Evolutionary conservation across 2,329 filamentous ascomycete genomes (phyloP), one percentile per base, ranked within the genome.

Genomic region (Sclerotiophoma versabilis): DNA sequence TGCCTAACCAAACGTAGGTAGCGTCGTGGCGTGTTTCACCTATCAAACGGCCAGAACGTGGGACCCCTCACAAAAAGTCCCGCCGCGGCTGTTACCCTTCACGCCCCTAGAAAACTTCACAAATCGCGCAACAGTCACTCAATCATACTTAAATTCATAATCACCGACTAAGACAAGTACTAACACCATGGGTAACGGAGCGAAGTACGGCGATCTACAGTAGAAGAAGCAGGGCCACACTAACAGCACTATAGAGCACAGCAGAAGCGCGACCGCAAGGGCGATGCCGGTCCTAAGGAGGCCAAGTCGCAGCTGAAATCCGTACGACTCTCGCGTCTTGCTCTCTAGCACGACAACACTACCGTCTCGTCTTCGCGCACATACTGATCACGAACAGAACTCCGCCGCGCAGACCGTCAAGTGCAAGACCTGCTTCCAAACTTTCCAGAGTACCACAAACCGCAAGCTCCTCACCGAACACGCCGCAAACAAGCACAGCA

Each of bases 391-490:
- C 6, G 7, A 6, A 17, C 15, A 90, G 87, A 92, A 92, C 79
- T 81, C 84, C 65, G 81, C 87, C 64, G 89, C 90, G 55, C 89
- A 87, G 80, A 87, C 84, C 70, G 90, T 92, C 76, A 87, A 91
- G 76, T 93, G 90, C 83, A 79, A 84, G 63, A 81, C 86, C 69
- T 93, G 90, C 88, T 89, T 87, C 77, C 84, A 88, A 65, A 90
- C 88, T 25, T 92, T 93, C 79, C 83, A 92, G 65, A 88, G 88
- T 80, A 93, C 90, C 29, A 88, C 87, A 57, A 88, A 88, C 71
- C 85, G 83, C 58, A 87, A 87, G 68, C 86, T 88, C 59, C 84
- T 92, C 59, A 84, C 82, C 56, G 85, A 89, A 69, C 90, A 93
- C 75, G 88, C 89, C 58, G 72, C 77, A 60, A 91, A 91, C 78